Evolutionary conservation across 768 basidiomycete species (phyloP).

Genomic region (Phanerochaete carnosa): DNA sequence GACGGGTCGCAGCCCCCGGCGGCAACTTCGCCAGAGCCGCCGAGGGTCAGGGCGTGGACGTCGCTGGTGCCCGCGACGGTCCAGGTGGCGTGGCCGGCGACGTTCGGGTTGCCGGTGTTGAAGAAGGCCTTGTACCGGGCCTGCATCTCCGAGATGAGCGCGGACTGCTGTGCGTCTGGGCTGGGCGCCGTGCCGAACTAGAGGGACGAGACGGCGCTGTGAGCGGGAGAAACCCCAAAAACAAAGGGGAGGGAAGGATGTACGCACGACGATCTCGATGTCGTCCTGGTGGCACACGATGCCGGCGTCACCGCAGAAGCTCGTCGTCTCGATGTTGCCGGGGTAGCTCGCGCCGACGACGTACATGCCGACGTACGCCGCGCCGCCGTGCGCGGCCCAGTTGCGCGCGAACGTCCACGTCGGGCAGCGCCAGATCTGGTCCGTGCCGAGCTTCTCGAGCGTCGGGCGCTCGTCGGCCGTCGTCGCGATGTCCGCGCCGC

Average conservation of each 20-base stretch:
- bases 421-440: constrained; percentile 68
- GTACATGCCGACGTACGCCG: constrained; percentile 65
- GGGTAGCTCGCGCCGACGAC: constrained; percentile 69
- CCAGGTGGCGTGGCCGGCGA: constrained; percentile 47
- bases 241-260: not conserved
- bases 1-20: constrained; percentile 58
- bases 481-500: not conserved
- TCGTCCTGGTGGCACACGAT: constrained; percentile 80
- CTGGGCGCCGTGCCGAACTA: constrained; percentile 53
- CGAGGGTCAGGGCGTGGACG: constrained; percentile 59
- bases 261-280: constrained; percentile 69
- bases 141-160: constrained; percentile 65
- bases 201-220: constrained; percentile 30
- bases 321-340: constrained; percentile 48
- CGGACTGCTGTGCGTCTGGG: constrained; percentile 53
- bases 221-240: not conserved
- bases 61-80: constrained; percentile 44
- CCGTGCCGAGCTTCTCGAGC: constrained; percentile 59
- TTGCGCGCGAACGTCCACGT: constrained; percentile 67
- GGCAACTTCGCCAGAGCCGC: constrained; percentile 48
- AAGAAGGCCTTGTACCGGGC: constrained; percentile 71
- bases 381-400: constrained; percentile 64
- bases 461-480: constrained; percentile 48
- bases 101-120: constrained; percentile 59
- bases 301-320: constrained; percentile 52